These are phyloP conservation scores for Solanum piurae DNA, from an alignment of 257 asterid species.

Conservation along the genomic window DNA sequence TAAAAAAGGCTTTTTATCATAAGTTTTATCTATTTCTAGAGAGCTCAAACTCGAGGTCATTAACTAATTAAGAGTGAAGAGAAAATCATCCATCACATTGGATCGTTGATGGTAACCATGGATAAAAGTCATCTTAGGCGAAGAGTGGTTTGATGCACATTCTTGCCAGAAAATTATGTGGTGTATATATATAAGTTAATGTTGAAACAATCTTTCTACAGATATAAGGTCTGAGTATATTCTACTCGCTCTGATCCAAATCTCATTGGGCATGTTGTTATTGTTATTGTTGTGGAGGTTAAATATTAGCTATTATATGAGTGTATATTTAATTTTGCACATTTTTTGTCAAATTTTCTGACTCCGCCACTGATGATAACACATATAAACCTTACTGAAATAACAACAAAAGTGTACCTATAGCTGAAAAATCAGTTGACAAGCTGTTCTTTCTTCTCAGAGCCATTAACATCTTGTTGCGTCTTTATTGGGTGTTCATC, in stretches of 20 bases:
- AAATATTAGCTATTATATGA: not conserved
- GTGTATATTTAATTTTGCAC: too few relatives aligned
- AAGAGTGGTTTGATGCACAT: not conserved
- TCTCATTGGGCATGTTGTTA: not conserved
- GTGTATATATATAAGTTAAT: not conserved
- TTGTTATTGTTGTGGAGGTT: not conserved
- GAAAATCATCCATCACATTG: not conserved
- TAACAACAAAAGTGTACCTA: not conserved
- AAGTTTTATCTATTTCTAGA: not conserved
- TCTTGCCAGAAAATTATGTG: accelerated
- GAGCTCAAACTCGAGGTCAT: not conserved
- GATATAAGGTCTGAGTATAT: not conserved
- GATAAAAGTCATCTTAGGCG: not conserved
- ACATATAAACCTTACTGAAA: not conserved
- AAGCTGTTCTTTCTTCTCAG: conserved; percentile 51
- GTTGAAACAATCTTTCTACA: not conserved
- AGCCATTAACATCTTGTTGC: conserved; percentile 28
- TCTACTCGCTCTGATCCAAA: accelerated
- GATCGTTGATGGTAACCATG: not conserved
- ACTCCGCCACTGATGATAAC: accelerated
- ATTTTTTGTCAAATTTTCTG: not conserved
- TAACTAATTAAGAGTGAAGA: not conserved
- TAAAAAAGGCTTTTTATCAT: not conserved
- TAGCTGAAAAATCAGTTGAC: conserved; percentile 26
- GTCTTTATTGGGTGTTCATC: conserved; percentile 18